Percentiles rank a stretch among this genome's conserved stretches.
These are phyloP conservation scores for Nigrospora sphaerica DNA, from an alignment of 2,329 filamentous ascomycete species.

Conservation along the genomic window DNA sequence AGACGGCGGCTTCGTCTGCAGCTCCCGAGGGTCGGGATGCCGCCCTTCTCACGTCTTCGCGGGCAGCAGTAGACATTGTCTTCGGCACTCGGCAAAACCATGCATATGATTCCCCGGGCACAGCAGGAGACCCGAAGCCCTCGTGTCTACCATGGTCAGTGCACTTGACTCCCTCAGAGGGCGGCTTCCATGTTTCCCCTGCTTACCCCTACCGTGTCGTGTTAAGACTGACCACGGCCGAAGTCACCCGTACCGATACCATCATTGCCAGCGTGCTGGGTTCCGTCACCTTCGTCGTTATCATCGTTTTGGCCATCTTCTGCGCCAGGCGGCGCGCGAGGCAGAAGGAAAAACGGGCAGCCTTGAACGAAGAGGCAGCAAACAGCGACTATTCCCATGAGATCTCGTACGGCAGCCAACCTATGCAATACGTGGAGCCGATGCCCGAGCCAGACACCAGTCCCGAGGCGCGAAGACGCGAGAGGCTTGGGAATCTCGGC, in stretches of 20 bases:
- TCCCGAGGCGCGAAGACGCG: not conserved
- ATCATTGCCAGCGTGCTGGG: conserved; percentile 1
- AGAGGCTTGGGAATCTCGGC: not conserved
- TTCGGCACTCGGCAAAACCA: no score
- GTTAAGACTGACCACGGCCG: not conserved
- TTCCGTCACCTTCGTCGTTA: not conserved
- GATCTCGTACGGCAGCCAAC: not conserved
- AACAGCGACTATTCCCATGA: not conserved
- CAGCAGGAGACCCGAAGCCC: no score
- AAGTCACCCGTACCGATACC: not conserved
- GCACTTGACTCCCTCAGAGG: no score
- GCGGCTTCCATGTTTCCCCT: no score
- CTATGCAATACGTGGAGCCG: not conserved
- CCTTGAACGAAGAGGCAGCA: not conserved
- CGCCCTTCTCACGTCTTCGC: no score
- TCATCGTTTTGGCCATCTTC: not conserved
- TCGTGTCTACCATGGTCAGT: no score
- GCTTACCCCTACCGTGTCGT: no score
- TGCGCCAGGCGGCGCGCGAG: not conserved
- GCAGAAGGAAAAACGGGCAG: not conserved
- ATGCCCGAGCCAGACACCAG: not conserved
- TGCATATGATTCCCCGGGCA: no score
- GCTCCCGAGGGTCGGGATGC: no score
- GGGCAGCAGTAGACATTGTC: no score
- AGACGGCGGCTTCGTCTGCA: no score